These are phyloP conservation scores for Diplotaxis tenuifolia DNA, from an alignment of 345 rosid genomes.

Conservation along the genomic window DNA sequence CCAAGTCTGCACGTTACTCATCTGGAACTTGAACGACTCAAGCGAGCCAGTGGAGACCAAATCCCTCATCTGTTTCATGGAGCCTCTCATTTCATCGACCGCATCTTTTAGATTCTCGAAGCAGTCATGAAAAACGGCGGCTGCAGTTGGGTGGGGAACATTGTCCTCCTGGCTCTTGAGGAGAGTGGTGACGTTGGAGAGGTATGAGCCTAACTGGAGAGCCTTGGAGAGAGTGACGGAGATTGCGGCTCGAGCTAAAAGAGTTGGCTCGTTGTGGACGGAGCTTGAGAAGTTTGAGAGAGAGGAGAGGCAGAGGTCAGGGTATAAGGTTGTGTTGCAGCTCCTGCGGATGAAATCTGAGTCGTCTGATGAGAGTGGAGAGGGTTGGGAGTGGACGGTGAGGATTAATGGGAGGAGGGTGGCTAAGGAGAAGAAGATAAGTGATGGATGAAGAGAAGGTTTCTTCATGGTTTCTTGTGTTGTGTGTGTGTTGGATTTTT, in stretches of 20 bases:
- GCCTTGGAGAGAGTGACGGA: slow-evolving; percentile 52
- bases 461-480: slow-evolving; percentile 24
- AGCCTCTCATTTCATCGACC: slow-evolving; percentile 71
- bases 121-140: slow-evolving; percentile 82
- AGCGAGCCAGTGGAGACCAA: slow-evolving; percentile 35
- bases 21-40: slow-evolving; percentile 59
- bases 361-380: slow-evolving; percentile 16
- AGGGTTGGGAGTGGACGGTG: slow-evolving; percentile 31
- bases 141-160: slow-evolving; percentile 18
- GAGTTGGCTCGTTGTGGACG: slow-evolving; percentile 47
- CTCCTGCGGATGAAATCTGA: slow-evolving; percentile 65
- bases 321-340: slow-evolving; percentile 75
- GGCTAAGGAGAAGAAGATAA: slow-evolving; percentile 17
- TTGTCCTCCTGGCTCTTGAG: slow-evolving; percentile 41
- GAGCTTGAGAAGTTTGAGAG: slow-evolving; percentile 57
- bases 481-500: slow-evolving; percentile 4
- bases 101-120: slow-evolving; percentile 74
- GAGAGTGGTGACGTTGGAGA: slow-evolving; percentile 56
- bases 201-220: slow-evolving; percentile 46
- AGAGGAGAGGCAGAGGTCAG: slow-evolving; percentile 64
- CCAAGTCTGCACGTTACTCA: slow-evolving; percentile 95
- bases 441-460: slow-evolving; percentile 21
- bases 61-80: slow-evolving; percentile 78
- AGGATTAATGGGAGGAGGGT: slow-evolving; percentile 24
- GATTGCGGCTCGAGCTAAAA: slow-evolving; percentile 70